phyloP scores from a whole-genome alignment of 441 rosid genomes.

The Aquilaria agallochum region DNA sequence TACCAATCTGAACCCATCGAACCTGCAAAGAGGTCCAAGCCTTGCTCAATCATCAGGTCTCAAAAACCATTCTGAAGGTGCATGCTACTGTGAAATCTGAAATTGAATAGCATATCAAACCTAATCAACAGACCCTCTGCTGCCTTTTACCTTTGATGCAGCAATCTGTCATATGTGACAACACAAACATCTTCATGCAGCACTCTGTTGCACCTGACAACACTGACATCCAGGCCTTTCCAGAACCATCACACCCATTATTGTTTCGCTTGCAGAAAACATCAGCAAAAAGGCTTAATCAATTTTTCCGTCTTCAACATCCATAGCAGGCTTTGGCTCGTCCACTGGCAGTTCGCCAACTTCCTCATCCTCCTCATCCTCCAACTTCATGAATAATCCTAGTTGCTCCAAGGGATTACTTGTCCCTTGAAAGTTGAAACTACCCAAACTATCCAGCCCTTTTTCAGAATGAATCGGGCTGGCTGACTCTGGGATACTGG shows the following conservation, averaged over 20 bases:
- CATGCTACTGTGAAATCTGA: too few relatives aligned
- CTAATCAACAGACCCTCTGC: too few relatives aligned
- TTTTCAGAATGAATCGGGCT: constrained; percentile 43
- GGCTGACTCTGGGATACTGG: constrained; percentile 50
- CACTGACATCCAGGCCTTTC: background rate
- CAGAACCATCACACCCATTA: background rate
- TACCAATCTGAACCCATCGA: too few relatives aligned
- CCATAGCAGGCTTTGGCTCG: constrained; percentile 31
- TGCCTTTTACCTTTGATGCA: too few relatives aligned
- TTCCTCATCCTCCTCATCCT: constrained; percentile 79
- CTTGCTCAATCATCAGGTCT: too few relatives aligned
- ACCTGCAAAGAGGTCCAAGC: too few relatives aligned
- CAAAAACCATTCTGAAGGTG: too few relatives aligned
- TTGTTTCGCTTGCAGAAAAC: background rate
- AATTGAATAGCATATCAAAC: too few relatives aligned
- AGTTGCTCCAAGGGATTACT: constrained; percentile 78
- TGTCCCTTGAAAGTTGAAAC: constrained; percentile 60
- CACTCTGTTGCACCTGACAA: too few relatives aligned
- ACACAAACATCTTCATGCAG: too few relatives aligned
- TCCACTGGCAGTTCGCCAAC: constrained; percentile 36
- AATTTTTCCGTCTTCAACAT: constrained; percentile 55
- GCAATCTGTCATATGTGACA: too few relatives aligned
- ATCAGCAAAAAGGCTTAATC: constrained; percentile 20
- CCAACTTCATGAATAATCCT: constrained; percentile 81
- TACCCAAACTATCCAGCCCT: constrained; percentile 62